Base-by-base conservation (phyloP, 805 yeast species). In the Zygosaccharomyces kombuchaensis region DNA sequence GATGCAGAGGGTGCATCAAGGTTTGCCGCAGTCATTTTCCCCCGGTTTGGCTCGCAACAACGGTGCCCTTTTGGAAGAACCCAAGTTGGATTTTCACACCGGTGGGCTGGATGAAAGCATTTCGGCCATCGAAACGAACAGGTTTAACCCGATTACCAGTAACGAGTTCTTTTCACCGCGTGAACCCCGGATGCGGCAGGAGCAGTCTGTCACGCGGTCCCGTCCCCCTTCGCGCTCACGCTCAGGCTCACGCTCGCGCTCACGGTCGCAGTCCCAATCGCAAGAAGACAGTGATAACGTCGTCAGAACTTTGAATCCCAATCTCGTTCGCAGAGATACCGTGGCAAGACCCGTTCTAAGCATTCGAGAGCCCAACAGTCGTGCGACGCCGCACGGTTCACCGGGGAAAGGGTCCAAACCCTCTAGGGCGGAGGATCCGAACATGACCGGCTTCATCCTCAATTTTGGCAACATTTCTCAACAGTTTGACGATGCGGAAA, bases 401-500 rank as follows among this genome's bases (percentile, higher is more conserved):
- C 29, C 29, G n/a, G n/a, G 29, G n/a, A 26, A 26, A 7, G n/a
- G 6, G 29, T 26, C 29, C 29, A 36, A 36, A 14, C 13, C 40
- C 2, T 17, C 40, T n/a, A 27, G 19, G 27, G 31, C 26, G n/a
- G 30, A 25, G 4, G 40, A 34, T 14, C 21, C 26, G 16, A 36
- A 22, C 16, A 3, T 23, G 16, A 25, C 21, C 13, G 54, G 54
- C 2, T 50, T 47, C 34, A 38, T 50, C 17, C 16, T 51, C 17
- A 51, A 48, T 34, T 48, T 51, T 41, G 50, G 54, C 4, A 44
- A 45, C 12, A 40, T 51, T 9, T 45, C 54, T 6, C 44, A 45
- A 38, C 50, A 48, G 23, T 48, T 51, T 12, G 44, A 48, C 30
- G 56, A 55, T 36, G 56, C 58, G 5, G 56, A 55, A 32, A 41